These are phyloP conservation scores for Coemansia sp. DNA, from an alignment of 192 early-diverging fungal species.

Conservation along the genomic window DNA sequence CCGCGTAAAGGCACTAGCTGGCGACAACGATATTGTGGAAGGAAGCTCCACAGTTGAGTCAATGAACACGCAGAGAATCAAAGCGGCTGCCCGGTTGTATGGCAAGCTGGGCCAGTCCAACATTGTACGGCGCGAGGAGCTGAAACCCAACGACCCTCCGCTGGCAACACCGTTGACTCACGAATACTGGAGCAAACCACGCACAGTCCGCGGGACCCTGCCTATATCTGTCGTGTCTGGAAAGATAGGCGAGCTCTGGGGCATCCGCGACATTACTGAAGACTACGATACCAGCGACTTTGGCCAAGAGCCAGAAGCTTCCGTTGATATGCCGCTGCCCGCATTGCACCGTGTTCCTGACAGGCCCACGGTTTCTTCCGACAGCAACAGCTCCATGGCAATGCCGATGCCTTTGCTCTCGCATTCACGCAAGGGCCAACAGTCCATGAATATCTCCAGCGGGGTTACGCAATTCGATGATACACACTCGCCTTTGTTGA, in stretches of 20 bases:
- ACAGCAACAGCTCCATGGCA: not conserved
- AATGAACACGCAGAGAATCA: conserved; percentile 22
- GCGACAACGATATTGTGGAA: not conserved
- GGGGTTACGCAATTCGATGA: too few species aligned
- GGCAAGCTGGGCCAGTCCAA: conserved; percentile 15
- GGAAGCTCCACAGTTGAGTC: not conserved
- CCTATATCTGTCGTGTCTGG: conserved; percentile 28
- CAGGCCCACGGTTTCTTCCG: not conserved
- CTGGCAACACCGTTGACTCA: not conserved
- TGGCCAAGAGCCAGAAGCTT: not conserved
- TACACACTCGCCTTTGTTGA: not conserved
- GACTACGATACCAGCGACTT: conserved; percentile 17
- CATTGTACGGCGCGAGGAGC: conserved; percentile 40
- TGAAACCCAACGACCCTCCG: not conserved
- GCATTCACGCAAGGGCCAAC: too few species aligned
- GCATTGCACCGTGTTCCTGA: not conserved
- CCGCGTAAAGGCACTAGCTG: not conserved
- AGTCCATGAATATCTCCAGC: too few species aligned
- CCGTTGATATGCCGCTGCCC: not conserved
- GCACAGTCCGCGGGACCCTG: conserved; percentile 31
- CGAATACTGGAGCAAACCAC: not conserved
- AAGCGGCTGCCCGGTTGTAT: conserved; percentile 26
- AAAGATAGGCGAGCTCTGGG: conserved; percentile 40
- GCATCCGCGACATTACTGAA: conserved; percentile 17
- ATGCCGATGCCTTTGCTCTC: conserved; percentile 7